A percentile compares a stretch with the other conserved stretches of the same genome.
These are phyloP conservation scores for Exophiala mesophila DNA, from an alignment of 2,329 filamentous ascomycete species.

Conservation along the genomic window DNA sequence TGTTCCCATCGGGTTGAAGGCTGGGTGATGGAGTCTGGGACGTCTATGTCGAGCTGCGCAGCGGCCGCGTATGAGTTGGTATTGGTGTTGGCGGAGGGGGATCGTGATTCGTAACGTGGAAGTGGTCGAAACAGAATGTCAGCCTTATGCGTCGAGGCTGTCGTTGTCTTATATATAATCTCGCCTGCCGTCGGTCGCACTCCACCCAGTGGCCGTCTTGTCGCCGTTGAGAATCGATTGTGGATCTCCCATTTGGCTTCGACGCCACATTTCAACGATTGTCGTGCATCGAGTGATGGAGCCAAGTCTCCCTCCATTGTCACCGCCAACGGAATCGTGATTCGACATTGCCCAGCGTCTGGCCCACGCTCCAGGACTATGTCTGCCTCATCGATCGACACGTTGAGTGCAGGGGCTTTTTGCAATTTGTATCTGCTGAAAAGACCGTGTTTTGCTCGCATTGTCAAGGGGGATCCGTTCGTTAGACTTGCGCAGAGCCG, in stretches of 20 bases:
- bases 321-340: constrained; percentile 13
- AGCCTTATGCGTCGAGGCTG: constrained; percentile 13
- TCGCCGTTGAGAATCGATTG: constrained; percentile 10
- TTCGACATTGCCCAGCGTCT: constrained; percentile 9
- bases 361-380: constrained; percentile 4
- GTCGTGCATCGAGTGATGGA: constrained; percentile 9
- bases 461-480: constrained; percentile 4
- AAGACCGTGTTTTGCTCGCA: constrained; percentile 15
- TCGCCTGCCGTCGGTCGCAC: constrained; percentile 2
- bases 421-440: constrained; percentile 15
- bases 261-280: constrained; percentile 19
- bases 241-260: constrained; percentile 15
- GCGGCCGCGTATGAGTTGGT: constrained; percentile 11
- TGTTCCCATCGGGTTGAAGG: constrained; percentile 14
- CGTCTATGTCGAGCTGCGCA: constrained; percentile 15
- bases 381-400: constrained; percentile 13
- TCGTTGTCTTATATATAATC: constrained; percentile 9
- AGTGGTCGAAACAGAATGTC: constrained; percentile 18
- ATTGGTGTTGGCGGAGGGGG: neutral
- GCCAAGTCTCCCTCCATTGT: constrained; percentile 8
- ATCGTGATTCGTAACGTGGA: constrained; percentile 11
- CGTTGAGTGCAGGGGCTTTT: constrained; percentile 11
- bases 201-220: neutral
- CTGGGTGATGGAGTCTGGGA: constrained; percentile 19
- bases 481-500: constrained; percentile 6